A percentile compares a stretch with the other conserved stretches of the same genome.
These are phyloP conservation scores for Diaporthe helianthi DNA, from an alignment of 2,329 filamentous ascomycete genomes.

Conservation along the genomic window DNA sequence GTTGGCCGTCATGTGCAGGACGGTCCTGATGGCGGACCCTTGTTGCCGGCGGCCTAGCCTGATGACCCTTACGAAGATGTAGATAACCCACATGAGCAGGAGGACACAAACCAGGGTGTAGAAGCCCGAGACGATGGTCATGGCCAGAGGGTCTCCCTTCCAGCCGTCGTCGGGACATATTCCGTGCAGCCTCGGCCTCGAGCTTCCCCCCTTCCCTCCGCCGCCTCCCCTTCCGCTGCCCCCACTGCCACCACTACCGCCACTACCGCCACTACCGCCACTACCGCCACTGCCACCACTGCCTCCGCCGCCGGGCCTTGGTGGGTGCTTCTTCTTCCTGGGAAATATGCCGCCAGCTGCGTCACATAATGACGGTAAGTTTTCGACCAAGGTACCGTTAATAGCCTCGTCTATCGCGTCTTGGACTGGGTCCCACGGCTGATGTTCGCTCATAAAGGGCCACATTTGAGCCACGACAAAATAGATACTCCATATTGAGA, in stretches of 20 bases:
- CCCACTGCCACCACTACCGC: too few species aligned
- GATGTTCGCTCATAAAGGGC: background rate
- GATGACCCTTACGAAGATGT: background rate
- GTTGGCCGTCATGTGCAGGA: background rate
- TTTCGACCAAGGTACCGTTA: background rate
- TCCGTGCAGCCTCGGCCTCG: background rate
- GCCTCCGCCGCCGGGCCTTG: too few species aligned
- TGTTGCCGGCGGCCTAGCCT: background rate
- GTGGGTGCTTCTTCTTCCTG: background rate
- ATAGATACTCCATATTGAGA: background rate
- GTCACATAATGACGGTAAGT: background rate
- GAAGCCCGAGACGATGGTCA: background rate
- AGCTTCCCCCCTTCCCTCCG: background rate
- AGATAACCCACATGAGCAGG: background rate
- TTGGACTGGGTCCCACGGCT: background rate
- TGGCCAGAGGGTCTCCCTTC: background rate
- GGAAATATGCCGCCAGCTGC: background rate
- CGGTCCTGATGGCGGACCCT: background rate
- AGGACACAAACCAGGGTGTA: background rate
- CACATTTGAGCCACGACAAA: background rate
- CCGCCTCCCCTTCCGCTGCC: background rate
- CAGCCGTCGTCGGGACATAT: background rate
- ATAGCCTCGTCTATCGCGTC: background rate
- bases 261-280: too few species aligned
- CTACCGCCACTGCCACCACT: too few species aligned